Evolutionary conservation across 2,329 filamentous ascomycete genomes (phyloP).

Genomic region (Lachnellula cervina): DNA sequence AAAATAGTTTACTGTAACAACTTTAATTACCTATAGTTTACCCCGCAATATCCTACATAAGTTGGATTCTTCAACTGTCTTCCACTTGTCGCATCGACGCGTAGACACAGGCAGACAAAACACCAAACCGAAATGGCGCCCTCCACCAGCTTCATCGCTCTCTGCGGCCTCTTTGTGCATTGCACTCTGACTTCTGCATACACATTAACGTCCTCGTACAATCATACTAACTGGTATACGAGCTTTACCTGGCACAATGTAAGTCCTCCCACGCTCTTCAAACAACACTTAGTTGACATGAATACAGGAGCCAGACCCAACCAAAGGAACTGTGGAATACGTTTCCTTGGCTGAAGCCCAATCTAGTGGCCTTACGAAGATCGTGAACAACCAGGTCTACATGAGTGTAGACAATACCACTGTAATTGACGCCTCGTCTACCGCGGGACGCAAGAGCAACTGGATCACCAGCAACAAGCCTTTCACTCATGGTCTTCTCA

Average conservation of each 20-base stretch:
- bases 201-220: slow-evolving; percentile 14
- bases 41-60: no score
- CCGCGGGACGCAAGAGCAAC: slow-evolving; percentile 50
- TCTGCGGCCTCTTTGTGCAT: neutral
- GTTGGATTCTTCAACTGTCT: no score
- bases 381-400: slow-evolving; percentile 51
- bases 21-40: no score
- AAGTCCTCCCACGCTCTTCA: neutral
- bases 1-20: no score
- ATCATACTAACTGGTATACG: slow-evolving; percentile 20
- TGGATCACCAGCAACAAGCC: slow-evolving; percentile 58
- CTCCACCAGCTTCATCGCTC: neutral
- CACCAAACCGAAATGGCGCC: neutral
- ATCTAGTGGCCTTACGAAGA: slow-evolving; percentile 51
- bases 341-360: slow-evolving; percentile 43
- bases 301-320: slow-evolving; percentile 18
- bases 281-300: neutral
- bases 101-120: neutral
- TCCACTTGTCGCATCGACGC: no score
- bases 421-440: slow-evolving; percentile 29
- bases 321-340: slow-evolving; percentile 32
- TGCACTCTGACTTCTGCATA: slow-evolving; percentile 9
- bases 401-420: slow-evolving; percentile 35
- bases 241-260: slow-evolving; percentile 18
- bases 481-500: slow-evolving; percentile 62